Evolutionary conservation across 805 yeast genomes (phyloP).

Genomic region (Nakazawaea ernobii): DNA sequence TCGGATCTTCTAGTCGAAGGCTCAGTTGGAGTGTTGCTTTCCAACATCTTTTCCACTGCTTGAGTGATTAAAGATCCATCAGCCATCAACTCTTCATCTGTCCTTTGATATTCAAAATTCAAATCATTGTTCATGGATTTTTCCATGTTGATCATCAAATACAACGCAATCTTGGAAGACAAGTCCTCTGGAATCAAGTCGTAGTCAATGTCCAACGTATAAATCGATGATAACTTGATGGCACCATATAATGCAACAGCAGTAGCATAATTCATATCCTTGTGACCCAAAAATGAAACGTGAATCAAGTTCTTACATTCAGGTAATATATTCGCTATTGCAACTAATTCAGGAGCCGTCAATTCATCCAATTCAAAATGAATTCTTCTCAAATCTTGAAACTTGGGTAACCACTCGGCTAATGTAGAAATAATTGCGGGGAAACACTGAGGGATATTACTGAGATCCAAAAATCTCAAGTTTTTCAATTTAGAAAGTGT

Average conservation of each 20-base stretch:
- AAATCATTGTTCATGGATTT: slow-evolving; percentile 29
- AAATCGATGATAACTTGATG: slow-evolving; percentile 41
- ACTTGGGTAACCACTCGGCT: slow-evolving; percentile 38
- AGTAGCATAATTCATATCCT: slow-evolving; percentile 34
- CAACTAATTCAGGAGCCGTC: slow-evolving; percentile 39
- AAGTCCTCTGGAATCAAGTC: slow-evolving; percentile 46
- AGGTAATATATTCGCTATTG: slow-evolving; percentile 42
- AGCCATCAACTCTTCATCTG: slow-evolving; percentile 57
- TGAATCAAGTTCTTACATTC: slow-evolving; percentile 43
- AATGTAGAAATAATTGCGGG: slow-evolving; percentile 44
- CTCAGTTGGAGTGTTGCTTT: slow-evolving; percentile 23
- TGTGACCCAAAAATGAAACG: slow-evolving; percentile 49
- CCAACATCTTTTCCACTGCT: slow-evolving; percentile 63
- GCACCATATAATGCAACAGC: slow-evolving; percentile 47
- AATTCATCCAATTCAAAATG: slow-evolving; percentile 52
- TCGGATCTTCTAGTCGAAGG: slow-evolving; percentile 23
- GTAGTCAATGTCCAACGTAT: slow-evolving; percentile 48
- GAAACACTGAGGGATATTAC: slow-evolving; percentile 45
- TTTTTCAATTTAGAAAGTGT: slow-evolving; percentile 32
- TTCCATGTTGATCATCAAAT: slow-evolving; percentile 54
- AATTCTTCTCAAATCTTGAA: slow-evolving; percentile 39
- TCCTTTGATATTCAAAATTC: slow-evolving; percentile 15
- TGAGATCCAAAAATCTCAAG: slow-evolving; percentile 46
- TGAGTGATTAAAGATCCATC: slow-evolving; percentile 73
- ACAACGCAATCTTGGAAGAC: slow-evolving; percentile 48